Conservation (phyloP, 1,284 basidiomycete species). For the Irpex sp. region DNA sequence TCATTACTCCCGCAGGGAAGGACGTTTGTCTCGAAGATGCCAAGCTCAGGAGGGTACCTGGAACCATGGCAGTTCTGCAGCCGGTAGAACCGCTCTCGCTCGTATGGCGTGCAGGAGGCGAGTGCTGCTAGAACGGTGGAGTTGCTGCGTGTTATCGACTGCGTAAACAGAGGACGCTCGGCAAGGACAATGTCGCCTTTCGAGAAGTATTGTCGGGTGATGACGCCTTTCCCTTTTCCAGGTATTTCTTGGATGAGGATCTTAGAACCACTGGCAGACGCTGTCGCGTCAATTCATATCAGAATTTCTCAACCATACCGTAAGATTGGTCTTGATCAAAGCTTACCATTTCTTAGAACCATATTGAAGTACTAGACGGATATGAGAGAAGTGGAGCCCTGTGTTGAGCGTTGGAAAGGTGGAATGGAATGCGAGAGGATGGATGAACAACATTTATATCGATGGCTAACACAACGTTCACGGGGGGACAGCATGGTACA, state of each 20-base stretch:
- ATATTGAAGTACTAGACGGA: background rate
- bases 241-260: slow-evolving; percentile 8
- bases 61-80: slow-evolving; percentile 9
- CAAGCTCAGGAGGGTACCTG: slow-evolving; percentile 5
- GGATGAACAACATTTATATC: background rate
- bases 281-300: background rate
- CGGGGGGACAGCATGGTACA: background rate
- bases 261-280: background rate
- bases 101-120: slow-evolving; percentile 1
- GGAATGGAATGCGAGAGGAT: background rate
- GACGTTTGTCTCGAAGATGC: slow-evolving; percentile 21
- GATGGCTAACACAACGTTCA: background rate
- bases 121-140: slow-evolving; percentile 4
- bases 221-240: slow-evolving; percentile 12
- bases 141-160: slow-evolving; percentile 2
- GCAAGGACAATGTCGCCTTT: slow-evolving; percentile 11
- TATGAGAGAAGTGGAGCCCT: background rate
- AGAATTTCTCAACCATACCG: background rate
- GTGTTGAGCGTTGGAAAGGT: background rate
- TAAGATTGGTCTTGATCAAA: too few species aligned
- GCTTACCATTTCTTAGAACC: background rate
- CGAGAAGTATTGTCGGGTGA: slow-evolving; percentile 6
- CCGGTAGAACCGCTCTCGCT: slow-evolving; percentile 2
- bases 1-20: slow-evolving; percentile 20
- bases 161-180: slow-evolving; percentile 13